Evolutionary conservation across 1,139 yeast genomes (phyloP).

Genomic region (Arxiozyma slooffiae): DNA sequence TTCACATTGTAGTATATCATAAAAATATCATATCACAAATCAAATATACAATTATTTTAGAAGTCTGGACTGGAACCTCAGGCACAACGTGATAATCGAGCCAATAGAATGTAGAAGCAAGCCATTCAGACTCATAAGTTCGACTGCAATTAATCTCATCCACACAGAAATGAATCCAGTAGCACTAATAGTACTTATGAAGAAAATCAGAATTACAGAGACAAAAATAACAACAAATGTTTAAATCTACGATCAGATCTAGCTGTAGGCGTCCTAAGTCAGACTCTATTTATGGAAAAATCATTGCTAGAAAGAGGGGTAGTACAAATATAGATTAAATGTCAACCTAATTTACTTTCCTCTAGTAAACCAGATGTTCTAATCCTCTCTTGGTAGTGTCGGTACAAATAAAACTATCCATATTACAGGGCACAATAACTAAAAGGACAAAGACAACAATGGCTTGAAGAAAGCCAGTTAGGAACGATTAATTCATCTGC

Average conservation of each 20-base stretch:
- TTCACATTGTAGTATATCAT: slow-evolving; percentile 88
- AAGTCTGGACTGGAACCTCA: slow-evolving; percentile 71
- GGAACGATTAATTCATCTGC: slow-evolving; percentile 81
- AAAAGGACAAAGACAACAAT: slow-evolving; percentile 55
- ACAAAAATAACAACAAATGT: slow-evolving; percentile 71
- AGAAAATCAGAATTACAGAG: slow-evolving; percentile 50
- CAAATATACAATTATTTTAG: slow-evolving; percentile 75
- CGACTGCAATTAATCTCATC: slow-evolving; percentile 63
- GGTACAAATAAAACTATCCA: slow-evolving; percentile 67
- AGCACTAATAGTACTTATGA: slow-evolving; percentile 65
- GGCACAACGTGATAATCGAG: slow-evolving; percentile 79
- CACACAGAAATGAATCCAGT: slow-evolving; percentile 87
- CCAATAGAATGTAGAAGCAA: slow-evolving; percentile 58
- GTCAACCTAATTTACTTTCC: slow-evolving; percentile 74
- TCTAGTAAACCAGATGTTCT: slow-evolving; percentile 58
- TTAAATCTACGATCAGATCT: slow-evolving; percentile 63
- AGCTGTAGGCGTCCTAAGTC: slow-evolving; percentile 91
- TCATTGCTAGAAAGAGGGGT: slow-evolving; percentile 81
- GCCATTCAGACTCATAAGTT: slow-evolving; percentile 54
- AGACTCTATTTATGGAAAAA: slow-evolving; percentile 80
- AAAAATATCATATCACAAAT: slow-evolving; percentile 72
- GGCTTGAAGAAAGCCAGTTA: slow-evolving; percentile 86
- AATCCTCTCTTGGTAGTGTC: slow-evolving; percentile 51
- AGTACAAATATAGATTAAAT: slow-evolving; percentile 69
- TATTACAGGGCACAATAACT: slow-evolving; percentile 65